These are phyloP conservation scores for Aspergillus hortae DNA, from an alignment of 2,329 filamentous ascomycete genomes.

Conservation along the genomic window DNA sequence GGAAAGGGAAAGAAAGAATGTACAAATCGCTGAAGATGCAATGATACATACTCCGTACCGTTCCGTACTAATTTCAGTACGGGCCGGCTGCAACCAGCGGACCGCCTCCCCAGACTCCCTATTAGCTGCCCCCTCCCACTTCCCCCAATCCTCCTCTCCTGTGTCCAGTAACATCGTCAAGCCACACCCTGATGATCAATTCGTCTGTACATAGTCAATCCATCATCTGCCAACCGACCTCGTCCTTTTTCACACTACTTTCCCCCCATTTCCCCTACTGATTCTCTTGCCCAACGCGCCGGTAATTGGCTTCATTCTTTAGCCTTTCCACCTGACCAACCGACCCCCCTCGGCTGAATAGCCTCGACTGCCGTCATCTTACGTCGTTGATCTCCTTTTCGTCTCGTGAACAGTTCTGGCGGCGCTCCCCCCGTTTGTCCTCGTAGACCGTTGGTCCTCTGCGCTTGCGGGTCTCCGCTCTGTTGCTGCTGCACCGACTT, in stretches of 20 bases:
- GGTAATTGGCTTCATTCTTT: slow-evolving; percentile 5
- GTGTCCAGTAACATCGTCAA: background rate
- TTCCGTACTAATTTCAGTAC: too few species aligned
- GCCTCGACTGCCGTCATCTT: slow-evolving; percentile 16
- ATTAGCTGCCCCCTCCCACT: background rate
- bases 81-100: background rate
- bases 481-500: background rate
- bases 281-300: slow-evolving; percentile 4
- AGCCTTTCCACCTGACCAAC: slow-evolving; percentile 13
- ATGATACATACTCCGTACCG: too few species aligned
- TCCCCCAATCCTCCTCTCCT: background rate
- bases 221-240: slow-evolving; percentile 3
- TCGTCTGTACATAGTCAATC: background rate
- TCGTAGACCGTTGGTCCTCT: slow-evolving; percentile 7
- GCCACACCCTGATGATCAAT: background rate
- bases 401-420: slow-evolving; percentile 18
- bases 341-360: slow-evolving; percentile 8
- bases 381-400: slow-evolving; percentile 14
- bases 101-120: background rate
- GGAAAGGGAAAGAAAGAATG: too few species aligned
- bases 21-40: too few species aligned
- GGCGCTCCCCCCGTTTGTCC: slow-evolving; percentile 12
- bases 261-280: too few species aligned
- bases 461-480: background rate
- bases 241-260: background rate